Evolutionary conservation across 2,329 filamentous ascomycete genomes (phyloP).

Genomic region (Fusarium sp.): DNA sequence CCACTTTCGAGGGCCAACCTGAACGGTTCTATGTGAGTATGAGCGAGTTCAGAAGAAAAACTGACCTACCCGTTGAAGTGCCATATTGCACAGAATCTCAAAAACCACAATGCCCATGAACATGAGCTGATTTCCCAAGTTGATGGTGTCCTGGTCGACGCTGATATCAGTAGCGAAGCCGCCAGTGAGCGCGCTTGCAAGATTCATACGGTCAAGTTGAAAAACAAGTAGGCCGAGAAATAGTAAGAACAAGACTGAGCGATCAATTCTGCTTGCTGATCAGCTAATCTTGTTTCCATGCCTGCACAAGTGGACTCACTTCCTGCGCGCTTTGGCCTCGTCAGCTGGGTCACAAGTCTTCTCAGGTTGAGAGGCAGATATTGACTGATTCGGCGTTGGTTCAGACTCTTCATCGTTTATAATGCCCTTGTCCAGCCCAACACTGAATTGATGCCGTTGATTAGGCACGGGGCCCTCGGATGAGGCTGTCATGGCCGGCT

Average conservation of each 20-base stretch:
- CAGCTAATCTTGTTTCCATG: not conserved
- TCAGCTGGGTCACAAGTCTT: not conserved
- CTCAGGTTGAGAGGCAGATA: not conserved
- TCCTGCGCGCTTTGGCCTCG: not conserved
- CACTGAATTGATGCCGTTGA: not conserved
- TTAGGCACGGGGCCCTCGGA: not conserved
- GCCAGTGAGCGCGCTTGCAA: constrained; percentile 60
- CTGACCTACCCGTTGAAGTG: constrained; percentile 46
- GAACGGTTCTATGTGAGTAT: fast-evolving
- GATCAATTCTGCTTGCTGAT: constrained; percentile 52
- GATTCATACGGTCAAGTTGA: constrained; percentile 62
- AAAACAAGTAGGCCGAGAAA: constrained; percentile 60
- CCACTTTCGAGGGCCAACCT: constrained; percentile 50
- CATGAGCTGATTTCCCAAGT: constrained; percentile 63
- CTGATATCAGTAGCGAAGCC: constrained; percentile 55
- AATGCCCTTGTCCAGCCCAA: not conserved
- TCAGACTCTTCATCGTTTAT: not conserved
- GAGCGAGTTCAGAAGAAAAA: too few species aligned
- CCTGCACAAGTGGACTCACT: not conserved
- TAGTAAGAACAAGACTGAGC: constrained; percentile 58
- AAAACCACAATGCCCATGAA: constrained; percentile 60
- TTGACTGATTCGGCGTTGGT: not conserved
- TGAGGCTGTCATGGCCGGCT: not conserved
- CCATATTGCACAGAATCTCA: constrained; percentile 62
- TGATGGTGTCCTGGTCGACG: constrained; percentile 58